Evolutionary conservation across 108 stramenopile genomes (phyloP).

Genomic region (Schizochytrium sp.): DNA sequence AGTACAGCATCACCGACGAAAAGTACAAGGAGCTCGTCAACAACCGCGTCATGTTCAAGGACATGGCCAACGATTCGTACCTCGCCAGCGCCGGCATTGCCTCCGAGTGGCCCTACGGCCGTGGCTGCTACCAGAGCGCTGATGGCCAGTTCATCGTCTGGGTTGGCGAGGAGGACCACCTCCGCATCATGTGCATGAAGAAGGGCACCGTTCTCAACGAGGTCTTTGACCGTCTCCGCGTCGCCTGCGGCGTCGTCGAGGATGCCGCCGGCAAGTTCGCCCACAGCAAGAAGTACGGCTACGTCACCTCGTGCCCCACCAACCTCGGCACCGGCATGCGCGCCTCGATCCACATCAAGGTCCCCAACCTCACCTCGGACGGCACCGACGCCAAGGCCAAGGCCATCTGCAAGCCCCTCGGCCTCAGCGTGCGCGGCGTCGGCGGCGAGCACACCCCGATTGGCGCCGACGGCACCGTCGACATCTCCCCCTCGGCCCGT

Average conservation of each 20-base stretch:
- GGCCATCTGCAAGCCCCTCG: conserved; percentile 55
- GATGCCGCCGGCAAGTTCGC: conserved; percentile 52
- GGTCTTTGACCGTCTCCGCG: conserved; percentile 63
- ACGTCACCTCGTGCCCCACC: conserved; percentile 67
- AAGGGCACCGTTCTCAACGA: conserved; percentile 74
- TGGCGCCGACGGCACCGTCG: conserved; percentile 53
- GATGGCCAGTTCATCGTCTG: conserved; percentile 68
- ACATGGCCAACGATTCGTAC: conserved; percentile 66
- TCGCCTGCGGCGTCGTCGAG: conserved; percentile 52
- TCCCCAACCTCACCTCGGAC: conserved; percentile 56
- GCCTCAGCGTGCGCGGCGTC: conserved; percentile 54
- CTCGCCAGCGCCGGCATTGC: conserved; percentile 56
- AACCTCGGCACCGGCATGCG: conserved; percentile 76
- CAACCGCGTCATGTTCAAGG: conserved; percentile 49
- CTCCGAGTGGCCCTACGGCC: conserved; percentile 54
- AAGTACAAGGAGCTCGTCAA: conserved; percentile 49
- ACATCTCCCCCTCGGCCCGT: conserved; percentile 55
- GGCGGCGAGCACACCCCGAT: conserved; percentile 65
- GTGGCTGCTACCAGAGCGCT: conserved; percentile 52
- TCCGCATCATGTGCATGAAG: conserved; percentile 70
- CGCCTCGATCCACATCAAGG: conserved; percentile 67
- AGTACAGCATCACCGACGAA: conserved; percentile 42
- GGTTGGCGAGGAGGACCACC: conserved; percentile 81
- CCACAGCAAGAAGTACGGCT: conserved; percentile 53
- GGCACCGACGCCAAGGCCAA: conserved; percentile 55